phyloP scores from a whole-genome alignment of 2,329 filamentous ascomycete genomes.

The Phymatotrichopsis omnivora region DNA sequence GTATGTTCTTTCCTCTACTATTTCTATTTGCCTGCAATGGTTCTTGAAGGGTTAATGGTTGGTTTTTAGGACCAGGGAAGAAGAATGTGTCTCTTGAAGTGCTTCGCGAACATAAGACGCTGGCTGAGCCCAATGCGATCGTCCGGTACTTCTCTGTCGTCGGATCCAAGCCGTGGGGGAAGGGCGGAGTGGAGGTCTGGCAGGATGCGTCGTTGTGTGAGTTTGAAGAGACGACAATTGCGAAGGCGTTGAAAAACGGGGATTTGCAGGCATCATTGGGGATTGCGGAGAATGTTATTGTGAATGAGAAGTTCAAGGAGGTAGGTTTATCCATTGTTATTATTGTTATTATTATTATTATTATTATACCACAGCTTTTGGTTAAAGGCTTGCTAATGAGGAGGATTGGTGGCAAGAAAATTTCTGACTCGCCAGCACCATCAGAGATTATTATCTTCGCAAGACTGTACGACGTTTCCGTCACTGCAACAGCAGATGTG shows the following conservation, averaged over 20 bases:
- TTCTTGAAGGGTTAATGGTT: slow-evolving; percentile 10
- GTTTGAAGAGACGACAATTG: slow-evolving; percentile 29
- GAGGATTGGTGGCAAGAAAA: slow-evolving; percentile 7
- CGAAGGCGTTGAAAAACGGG: too few species aligned
- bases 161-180: slow-evolving; percentile 27
- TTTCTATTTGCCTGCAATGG: not conserved
- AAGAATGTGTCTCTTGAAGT: slow-evolving; percentile 28
- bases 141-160: slow-evolving; percentile 29
- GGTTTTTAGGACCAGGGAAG: slow-evolving; percentile 24
- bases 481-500: slow-evolving; percentile 21
- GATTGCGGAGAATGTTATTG: too few species aligned
- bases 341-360: too few species aligned
- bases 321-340: too few species aligned
- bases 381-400: too few species aligned
- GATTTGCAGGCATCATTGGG: too few species aligned
- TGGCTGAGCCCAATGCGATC: slow-evolving; percentile 32
- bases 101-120: slow-evolving; percentile 27
- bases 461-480: slow-evolving; percentile 28
- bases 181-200: slow-evolving; percentile 22
- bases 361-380: too few species aligned
- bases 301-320: too few species aligned
- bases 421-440: slow-evolving; percentile 23
- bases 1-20: slow-evolving; percentile 18
- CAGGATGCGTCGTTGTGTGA: slow-evolving; percentile 31
- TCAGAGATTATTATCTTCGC: slow-evolving; percentile 32